These are phyloP conservation scores for Mycena amicta DNA, from an alignment of 768 basidiomycete species.

Conservation along the genomic window DNA sequence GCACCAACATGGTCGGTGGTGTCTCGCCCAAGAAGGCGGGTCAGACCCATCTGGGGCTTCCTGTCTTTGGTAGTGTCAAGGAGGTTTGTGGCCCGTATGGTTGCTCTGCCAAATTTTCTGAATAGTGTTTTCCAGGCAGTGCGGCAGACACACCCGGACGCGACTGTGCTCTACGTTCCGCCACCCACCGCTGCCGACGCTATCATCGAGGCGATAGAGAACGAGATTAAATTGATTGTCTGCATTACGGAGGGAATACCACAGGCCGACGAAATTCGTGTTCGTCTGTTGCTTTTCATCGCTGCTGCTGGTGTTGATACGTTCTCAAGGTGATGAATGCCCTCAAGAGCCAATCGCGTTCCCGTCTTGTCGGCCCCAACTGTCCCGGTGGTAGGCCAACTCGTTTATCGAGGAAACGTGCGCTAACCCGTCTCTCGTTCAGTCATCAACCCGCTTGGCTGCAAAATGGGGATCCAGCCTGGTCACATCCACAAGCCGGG, in stretches of 20 bases:
- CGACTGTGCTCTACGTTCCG: slow-evolving; percentile 95
- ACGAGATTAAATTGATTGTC: slow-evolving; percentile 96
- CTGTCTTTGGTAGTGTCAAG: slow-evolving; percentile 88
- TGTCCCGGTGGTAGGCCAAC: slow-evolving; percentile 76
- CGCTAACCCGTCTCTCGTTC: not conserved
- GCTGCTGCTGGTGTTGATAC: slow-evolving; percentile 1
- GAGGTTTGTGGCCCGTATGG: slow-evolving; percentile 58
- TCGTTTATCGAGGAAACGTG: not conserved
- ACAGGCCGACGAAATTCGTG: slow-evolving; percentile 93
- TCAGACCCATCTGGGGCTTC: slow-evolving; percentile 90
- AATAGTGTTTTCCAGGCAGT: slow-evolving; percentile 65
- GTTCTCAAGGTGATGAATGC: slow-evolving; percentile 81
- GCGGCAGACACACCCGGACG: slow-evolving; percentile 83
- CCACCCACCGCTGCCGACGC: slow-evolving; percentile 96
- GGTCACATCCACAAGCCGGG: slow-evolving; percentile 97
- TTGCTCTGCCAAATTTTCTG: slow-evolving; percentile 4
- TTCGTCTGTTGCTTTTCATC: slow-evolving; percentile 34
- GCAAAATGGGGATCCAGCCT: slow-evolving; percentile 99
- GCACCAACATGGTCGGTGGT: slow-evolving; percentile 97
- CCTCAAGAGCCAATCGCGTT: slow-evolving; percentile 90
- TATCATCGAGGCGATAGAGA: slow-evolving; percentile 98
- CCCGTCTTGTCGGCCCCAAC: slow-evolving; percentile 96
- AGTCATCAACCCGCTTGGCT: slow-evolving; percentile 95
- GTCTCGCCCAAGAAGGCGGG: slow-evolving; percentile 97
- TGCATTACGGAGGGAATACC: slow-evolving; percentile 99